A percentile compares a stretch with the other conserved stretches of the same genome.
Conservation (phyloP, 176 grass and related monocot species). For the Guadua angustifolia region DNA sequence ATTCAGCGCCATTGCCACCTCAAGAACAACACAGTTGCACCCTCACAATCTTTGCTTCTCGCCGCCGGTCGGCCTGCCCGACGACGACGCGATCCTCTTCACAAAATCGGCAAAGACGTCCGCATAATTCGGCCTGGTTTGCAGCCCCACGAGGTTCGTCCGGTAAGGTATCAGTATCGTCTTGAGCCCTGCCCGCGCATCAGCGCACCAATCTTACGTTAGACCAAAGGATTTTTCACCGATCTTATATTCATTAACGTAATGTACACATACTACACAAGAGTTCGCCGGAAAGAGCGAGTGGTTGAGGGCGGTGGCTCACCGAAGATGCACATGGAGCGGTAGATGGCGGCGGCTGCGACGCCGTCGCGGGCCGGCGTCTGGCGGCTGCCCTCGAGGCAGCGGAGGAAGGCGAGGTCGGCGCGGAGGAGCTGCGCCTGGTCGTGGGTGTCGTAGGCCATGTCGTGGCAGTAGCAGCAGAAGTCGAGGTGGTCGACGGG, state of each 20-base stretch:
- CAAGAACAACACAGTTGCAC: background rate
- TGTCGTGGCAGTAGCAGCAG: slow-evolving; percentile 99
- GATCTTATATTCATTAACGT: background rate
- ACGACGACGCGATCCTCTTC: slow-evolving; percentile 61
- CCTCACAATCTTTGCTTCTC: slow-evolving; percentile 64
- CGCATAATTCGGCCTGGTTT: slow-evolving; percentile 58
- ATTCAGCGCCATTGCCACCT: background rate
- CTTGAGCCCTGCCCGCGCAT: slow-evolving; percentile 75
- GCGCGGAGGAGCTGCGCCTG: slow-evolving; percentile 88
- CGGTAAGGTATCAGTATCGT: slow-evolving; percentile 86
- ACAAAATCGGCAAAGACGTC: slow-evolving; percentile 64
- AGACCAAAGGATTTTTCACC: background rate
- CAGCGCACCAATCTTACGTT: background rate
- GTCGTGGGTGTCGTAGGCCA: slow-evolving; percentile 93
- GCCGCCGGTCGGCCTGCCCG: slow-evolving; percentile 48
- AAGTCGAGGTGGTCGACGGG: slow-evolving; percentile 93
- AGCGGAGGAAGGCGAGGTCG: slow-evolving; percentile 87
- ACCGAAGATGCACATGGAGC: slow-evolving; percentile 92
- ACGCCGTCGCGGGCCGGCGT: slow-evolving; percentile 67
- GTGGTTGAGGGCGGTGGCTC: background rate
- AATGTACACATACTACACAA: background rate
- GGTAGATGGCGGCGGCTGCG: slow-evolving; percentile 65
- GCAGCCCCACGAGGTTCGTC: slow-evolving; percentile 79
- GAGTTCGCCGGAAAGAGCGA: background rate
- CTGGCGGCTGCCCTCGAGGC: slow-evolving; percentile 70